Evolutionary conservation across 2,329 filamentous ascomycete genomes (phyloP), one percentile per base, ranked within the genome.

Genomic region (Paradendryphiella salina): DNA sequence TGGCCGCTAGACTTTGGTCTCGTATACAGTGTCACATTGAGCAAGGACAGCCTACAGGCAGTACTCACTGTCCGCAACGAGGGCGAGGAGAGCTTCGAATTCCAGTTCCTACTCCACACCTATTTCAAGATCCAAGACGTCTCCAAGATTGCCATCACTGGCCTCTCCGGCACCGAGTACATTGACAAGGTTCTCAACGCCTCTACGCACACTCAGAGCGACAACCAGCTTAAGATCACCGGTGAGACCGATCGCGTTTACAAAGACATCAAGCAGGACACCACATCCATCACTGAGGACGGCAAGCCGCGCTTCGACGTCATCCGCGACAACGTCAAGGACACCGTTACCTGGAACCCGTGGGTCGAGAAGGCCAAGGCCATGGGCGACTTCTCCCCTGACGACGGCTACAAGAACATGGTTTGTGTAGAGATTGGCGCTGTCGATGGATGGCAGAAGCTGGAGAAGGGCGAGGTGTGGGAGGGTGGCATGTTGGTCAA

Each of bases 281-380:
- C 83, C 0, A 85, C 86, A 32, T 79, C 81, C 10, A 83, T 95
- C 39, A 69, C 79, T 13, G 85, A 89, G 64, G 81, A 75, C 41
- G 86, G 84, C 53, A 81, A 82, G 66, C 79, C 85, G 11, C 77
- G 82, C 42, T 91, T 88, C 77, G 85, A 85, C 52, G 80, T 97
- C 47, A 83, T 87, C 33, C 85, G 94, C 55, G 90, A 96, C 74
- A 92, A 90, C 60, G 81, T 99, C 60, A 82, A 83, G 56, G 90
- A 97, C 61, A 86, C 94, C 13, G 93, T 96, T 1, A 88, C 97
- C 23, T 99, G 94, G 94, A 99, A 99, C 75, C 94, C 94, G 1
- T 96, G 93, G 91, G 80, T 82, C 33, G 89, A 92, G 57, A 96
- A 95, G 79, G 85, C 89, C 1, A 83, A 85, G 63, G 81, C 81